Base-by-base conservation (phyloP, 1,284 basidiomycete species). In the Puccinia polysora region DNA sequence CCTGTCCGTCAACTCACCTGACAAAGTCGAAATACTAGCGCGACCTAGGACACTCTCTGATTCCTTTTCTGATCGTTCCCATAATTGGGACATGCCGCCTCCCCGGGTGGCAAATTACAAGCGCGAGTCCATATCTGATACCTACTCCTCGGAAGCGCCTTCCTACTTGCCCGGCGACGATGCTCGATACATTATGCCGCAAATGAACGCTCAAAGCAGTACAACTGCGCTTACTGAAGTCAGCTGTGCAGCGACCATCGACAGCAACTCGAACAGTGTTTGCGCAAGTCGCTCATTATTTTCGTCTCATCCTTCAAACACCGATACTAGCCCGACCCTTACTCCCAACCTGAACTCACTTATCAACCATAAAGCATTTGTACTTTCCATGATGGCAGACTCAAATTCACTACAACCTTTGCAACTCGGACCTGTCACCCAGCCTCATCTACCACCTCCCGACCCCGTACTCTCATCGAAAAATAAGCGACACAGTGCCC, bases 121-220 rank as follows among this genome's bases (percentile, higher is more conserved):
- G 23, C 56, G 28, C 5, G 56, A 59, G 43, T 59, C 56, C 23
- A 20, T 40, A 14, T 59, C 56, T 59, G 56, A 59, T 40, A 40
- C 56, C n/a, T 59, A 38, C 56, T 59, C 56, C 23, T 40, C 56
- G 43, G 56, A 59, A 8, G 56, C 56, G 15, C 56, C 56, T 3
- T 59, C 56, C 10, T 59, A 59, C 28, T 59, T 59, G 12, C 56
- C 56, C n/a, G 56, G 56, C 38, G 56, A 59, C 56, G 56, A 59
- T n/a, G 43, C 43, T 12, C 56, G 56, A 40, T 59, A 59, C 7
- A 59, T 38, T 2, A 40, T 59, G 56, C 56, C 56, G n/a, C 56
- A 40, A n/a, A n/a, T n/a, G n/a, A n/a, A n/a, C n/a, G n/a, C n/a
- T n/a, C n/a, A n/a, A 40, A 4, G 36, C n/a, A 59, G 56, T 25